These are phyloP conservation scores for Petunia secreta DNA, from an alignment of 257 asterid species.

Conservation along the genomic window DNA sequence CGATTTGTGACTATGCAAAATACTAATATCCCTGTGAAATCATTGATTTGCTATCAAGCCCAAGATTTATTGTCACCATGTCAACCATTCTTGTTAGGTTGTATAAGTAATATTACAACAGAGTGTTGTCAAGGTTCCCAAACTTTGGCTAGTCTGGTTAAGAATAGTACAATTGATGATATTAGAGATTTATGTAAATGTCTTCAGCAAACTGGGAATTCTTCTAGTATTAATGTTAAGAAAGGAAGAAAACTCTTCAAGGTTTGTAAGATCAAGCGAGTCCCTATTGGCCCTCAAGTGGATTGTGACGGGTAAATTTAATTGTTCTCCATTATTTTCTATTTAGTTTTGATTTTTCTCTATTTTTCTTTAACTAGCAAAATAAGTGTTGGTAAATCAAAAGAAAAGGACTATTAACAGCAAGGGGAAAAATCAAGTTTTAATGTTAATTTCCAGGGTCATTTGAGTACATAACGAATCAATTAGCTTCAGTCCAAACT, in stretches of 20 bases:
- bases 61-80: slow-evolving; percentile 31
- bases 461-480: background rate
- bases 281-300: slow-evolving; percentile 39
- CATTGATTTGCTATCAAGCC: slow-evolving; percentile 31
- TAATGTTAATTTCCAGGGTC: background rate
- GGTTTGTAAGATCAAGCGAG: slow-evolving; percentile 35
- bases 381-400: too few relatives aligned
- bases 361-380: background rate
- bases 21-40: slow-evolving; percentile 14
- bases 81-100: slow-evolving; percentile 33
- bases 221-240: slow-evolving; percentile 11
- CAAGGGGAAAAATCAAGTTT: too few relatives aligned
- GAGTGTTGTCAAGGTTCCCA: slow-evolving; percentile 40
- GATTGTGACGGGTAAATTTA: slow-evolving; percentile 34
- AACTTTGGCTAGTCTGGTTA: slow-evolving; percentile 25
- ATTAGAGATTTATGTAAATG: slow-evolving; percentile 33
- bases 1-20: slow-evolving; percentile 20
- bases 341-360: background rate
- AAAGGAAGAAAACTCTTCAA: slow-evolving; percentile 32
- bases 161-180: slow-evolving; percentile 3
- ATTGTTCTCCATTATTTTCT: background rate
- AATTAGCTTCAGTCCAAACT: too few relatives aligned
- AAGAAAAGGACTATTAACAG: too few relatives aligned
- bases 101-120: background rate
- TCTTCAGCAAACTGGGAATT: slow-evolving; percentile 28